phyloP scores from a whole-genome alignment of 441 rosid species.

The Populus trichocarpa region DNA sequence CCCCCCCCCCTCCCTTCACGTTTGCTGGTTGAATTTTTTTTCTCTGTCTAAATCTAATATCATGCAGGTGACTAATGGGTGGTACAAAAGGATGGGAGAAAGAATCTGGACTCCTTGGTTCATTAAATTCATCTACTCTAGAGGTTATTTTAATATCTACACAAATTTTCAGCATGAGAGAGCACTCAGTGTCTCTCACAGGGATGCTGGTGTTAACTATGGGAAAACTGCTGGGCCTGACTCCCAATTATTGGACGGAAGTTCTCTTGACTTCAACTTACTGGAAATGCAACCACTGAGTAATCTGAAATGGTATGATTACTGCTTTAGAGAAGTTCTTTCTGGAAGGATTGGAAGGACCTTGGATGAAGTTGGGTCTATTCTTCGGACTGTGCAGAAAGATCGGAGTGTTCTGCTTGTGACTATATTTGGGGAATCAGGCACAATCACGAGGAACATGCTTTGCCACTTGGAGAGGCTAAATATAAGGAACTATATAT shows the following conservation, averaged over 20 bases:
- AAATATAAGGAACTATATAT: constrained; percentile 49
- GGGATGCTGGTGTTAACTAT: constrained; percentile 93
- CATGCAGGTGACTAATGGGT: constrained; percentile 73
- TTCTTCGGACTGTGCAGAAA: constrained; percentile 61
- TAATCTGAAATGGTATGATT: constrained; percentile 84
- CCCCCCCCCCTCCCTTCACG: neutral
- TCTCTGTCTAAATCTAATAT: neutral
- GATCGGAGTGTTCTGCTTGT: constrained; percentile 48
- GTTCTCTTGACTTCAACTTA: constrained; percentile 36
- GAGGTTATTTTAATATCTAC: constrained; percentile 83
- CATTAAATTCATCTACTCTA: constrained; percentile 75
- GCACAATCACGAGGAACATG: constrained; percentile 52
- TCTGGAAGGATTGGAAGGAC: constrained; percentile 62
- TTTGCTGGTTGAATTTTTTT: neutral
- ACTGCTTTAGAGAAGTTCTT: constrained; percentile 75
- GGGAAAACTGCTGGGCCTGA: constrained; percentile 83
- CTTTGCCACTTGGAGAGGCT: constrained; percentile 85
- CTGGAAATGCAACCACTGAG: constrained; percentile 54
- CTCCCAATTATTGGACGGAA: constrained; percentile 58
- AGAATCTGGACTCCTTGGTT: constrained; percentile 98
- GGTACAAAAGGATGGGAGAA: constrained; percentile 91
- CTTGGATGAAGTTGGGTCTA: constrained; percentile 52
- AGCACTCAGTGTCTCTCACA: constrained; percentile 83
- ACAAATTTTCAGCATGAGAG: constrained; percentile 62
- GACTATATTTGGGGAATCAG: constrained; percentile 50